Percentiles rank a stretch among this genome's conserved stretches.
Conservation (phyloP, 306 rosid species). For the Pyrus betulifolia region DNA sequence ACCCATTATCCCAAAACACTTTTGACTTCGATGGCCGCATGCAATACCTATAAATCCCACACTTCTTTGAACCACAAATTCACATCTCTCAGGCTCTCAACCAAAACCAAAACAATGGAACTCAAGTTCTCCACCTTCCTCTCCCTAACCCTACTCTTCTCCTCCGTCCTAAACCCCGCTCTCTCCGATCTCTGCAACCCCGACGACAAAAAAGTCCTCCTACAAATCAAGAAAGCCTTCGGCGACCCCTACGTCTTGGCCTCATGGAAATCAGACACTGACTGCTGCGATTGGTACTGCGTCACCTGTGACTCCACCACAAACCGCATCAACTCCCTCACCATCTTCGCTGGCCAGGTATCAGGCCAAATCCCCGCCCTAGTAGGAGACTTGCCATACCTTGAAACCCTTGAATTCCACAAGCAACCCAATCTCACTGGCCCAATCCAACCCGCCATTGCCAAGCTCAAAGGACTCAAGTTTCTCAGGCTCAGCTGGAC, state of each 20-base stretch:
- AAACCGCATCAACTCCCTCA: conserved; percentile 56
- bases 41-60: not conserved
- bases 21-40: not conserved
- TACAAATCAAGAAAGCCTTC: conserved; percentile 55
- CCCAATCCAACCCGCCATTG: conserved; percentile 54
- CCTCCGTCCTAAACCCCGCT: conserved; percentile 16
- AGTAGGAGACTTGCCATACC: conserved; percentile 62
- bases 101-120: not conserved
- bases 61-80: not conserved
- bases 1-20: not conserved
- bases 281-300: conserved; percentile 62
- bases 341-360: conserved; percentile 28
- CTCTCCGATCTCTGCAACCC: conserved; percentile 55
- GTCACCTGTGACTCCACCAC: conserved; percentile 44
- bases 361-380: conserved; percentile 52
- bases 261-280: conserved; percentile 54
- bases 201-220: conserved; percentile 57
- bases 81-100: no score
- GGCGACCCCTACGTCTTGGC: conserved; percentile 53
- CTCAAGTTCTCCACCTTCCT: not conserved
- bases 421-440: conserved; percentile 52
- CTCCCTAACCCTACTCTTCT: conserved; percentile 8
- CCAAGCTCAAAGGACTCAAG: conserved; percentile 44
- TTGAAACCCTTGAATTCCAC: conserved; percentile 40
- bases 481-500: conserved; percentile 41